These are phyloP conservation scores for Candida peoriensis DNA, from an alignment of 805 yeast species.

Conservation along the genomic window DNA sequence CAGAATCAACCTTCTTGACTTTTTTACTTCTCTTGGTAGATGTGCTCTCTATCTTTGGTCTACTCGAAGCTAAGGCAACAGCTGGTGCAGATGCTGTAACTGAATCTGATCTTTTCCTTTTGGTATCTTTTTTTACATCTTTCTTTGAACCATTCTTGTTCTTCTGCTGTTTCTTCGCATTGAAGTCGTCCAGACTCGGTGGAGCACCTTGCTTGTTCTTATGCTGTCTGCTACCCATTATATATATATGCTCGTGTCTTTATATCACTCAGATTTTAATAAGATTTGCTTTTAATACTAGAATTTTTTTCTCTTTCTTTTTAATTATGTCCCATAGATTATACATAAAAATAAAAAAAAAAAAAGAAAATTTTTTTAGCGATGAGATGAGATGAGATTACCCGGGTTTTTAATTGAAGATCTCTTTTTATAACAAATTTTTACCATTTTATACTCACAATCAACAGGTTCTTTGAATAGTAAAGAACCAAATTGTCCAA, in stretches of 20 bases:
- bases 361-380: constrained; percentile 3
- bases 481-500: constrained; percentile 14
- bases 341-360: background rate
- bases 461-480: background rate
- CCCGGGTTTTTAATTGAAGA: constrained; percentile 8
- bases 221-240: constrained; percentile 85
- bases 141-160: too few relatives aligned
- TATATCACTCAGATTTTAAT: too few relatives aligned
- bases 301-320: background rate
- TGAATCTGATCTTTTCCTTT: constrained; percentile 29
- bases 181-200: constrained; percentile 82
- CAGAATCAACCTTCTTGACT: constrained; percentile 22
- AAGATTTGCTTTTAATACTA: too few relatives aligned
- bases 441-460: background rate
- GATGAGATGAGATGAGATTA: constrained; percentile 14
- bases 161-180: constrained; percentile 39
- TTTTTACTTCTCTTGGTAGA: constrained; percentile 8
- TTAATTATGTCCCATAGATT: too few relatives aligned
- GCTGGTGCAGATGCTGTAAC: too few relatives aligned
- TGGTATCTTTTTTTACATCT: too few relatives aligned
- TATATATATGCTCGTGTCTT: background rate
- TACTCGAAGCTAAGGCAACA: too few relatives aligned
- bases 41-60: constrained; percentile 14
- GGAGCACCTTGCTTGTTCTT: constrained; percentile 92
- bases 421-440: constrained; percentile 1